phyloP scores from a whole-genome alignment of 2,329 filamentous ascomycete species.

The Scopulariopsis brevicaulis region DNA sequence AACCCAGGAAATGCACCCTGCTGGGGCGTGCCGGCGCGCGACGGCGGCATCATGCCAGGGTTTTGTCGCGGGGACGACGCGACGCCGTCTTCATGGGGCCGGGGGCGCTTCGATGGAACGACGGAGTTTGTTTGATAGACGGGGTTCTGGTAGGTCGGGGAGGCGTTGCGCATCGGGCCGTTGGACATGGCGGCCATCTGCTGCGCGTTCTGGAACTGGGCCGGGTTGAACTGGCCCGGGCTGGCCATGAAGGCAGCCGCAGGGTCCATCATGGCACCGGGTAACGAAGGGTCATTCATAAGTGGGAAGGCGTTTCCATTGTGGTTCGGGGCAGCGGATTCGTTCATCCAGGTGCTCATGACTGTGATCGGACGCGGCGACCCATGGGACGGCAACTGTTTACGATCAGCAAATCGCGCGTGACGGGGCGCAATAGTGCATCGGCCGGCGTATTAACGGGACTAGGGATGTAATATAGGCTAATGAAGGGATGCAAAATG shows the following conservation, averaged over 20 bases:
- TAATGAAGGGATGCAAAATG: conserved; percentile 2
- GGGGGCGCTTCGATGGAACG: conserved; percentile 80
- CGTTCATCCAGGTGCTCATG: conserved; percentile 66
- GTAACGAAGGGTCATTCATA: conserved; percentile 40
- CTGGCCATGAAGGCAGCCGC: conserved; percentile 48
- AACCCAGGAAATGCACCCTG: conserved; percentile 47
- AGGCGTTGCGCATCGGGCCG: conserved; percentile 72
- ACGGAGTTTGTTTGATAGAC: conserved; percentile 77
- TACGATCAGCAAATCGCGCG: conserved; percentile 1
- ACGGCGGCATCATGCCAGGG: conserved; percentile 62
- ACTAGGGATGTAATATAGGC: not conserved
- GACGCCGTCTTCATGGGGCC: conserved; percentile 73
- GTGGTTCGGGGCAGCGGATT: conserved; percentile 55
- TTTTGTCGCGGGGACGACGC: conserved; percentile 71
- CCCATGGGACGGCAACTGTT: conserved; percentile 3
- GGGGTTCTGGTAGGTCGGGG: conserved; percentile 66
- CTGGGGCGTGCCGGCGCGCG: conserved; percentile 86
- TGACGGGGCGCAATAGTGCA: not conserved
- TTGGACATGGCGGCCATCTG: conserved; percentile 57
- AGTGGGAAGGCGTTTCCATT: conserved; percentile 59
- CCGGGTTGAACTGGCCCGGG: conserved; percentile 46
- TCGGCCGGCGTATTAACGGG: not conserved
- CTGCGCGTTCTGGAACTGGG: conserved; percentile 44
- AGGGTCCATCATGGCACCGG: conserved; percentile 52
- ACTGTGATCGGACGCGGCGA: conserved; percentile 1